Percentiles rank a stretch among this genome's conserved stretches.
Evolutionary conservation across 1,284 basidiomycete genomes (phyloP).

Genomic region (Tilletia indica): DNA sequence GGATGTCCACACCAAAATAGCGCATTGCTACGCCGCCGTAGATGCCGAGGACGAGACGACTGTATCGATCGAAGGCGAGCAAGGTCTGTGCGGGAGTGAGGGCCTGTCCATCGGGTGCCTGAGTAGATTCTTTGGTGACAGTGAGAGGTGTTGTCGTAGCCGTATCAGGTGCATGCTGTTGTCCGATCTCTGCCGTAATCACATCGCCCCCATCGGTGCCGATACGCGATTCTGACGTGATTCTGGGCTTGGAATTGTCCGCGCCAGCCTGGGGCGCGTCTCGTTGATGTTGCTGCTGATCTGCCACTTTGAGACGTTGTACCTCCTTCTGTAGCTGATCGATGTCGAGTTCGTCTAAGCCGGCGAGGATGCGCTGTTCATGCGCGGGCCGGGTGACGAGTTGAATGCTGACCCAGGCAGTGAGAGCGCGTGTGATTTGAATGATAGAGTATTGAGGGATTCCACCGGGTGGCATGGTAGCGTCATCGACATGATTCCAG

Average conservation of each 20-base stretch:
- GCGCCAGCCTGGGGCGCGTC: slow-evolving; percentile 24
- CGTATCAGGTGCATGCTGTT: background rate
- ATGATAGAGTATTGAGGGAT: slow-evolving; percentile 43
- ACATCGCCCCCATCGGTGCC: slow-evolving; percentile 36
- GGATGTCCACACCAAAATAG: background rate
- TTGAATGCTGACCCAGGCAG: slow-evolving; percentile 47
- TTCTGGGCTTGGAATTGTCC: slow-evolving; percentile 28
- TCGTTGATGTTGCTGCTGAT: slow-evolving; percentile 25
- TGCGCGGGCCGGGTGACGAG: slow-evolving; percentile 40
- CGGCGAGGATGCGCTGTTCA: slow-evolving; percentile 35
- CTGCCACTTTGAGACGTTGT: slow-evolving; percentile 26
- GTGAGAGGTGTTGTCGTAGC: background rate
- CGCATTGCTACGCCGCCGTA: slow-evolving; percentile 36
- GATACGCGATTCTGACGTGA: slow-evolving; percentile 36
- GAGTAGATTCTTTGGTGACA: background rate
- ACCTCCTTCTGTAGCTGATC: slow-evolving; percentile 22
- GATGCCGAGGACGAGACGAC: slow-evolving; percentile 44
- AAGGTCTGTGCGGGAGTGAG: slow-evolving; percentile 6
- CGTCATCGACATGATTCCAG: slow-evolving; percentile 39
- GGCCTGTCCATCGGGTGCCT: background rate
- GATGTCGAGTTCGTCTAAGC: slow-evolving; percentile 34
- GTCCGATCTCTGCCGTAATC: slow-evolving; percentile 47
- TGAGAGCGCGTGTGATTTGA: slow-evolving; percentile 41
- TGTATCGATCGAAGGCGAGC: slow-evolving; percentile 28
- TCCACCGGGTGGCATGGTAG: slow-evolving; percentile 42